Conservation (phyloP, 2,329 filamentous ascomycete genomes). For the Cyanodermella asteris region DNA sequence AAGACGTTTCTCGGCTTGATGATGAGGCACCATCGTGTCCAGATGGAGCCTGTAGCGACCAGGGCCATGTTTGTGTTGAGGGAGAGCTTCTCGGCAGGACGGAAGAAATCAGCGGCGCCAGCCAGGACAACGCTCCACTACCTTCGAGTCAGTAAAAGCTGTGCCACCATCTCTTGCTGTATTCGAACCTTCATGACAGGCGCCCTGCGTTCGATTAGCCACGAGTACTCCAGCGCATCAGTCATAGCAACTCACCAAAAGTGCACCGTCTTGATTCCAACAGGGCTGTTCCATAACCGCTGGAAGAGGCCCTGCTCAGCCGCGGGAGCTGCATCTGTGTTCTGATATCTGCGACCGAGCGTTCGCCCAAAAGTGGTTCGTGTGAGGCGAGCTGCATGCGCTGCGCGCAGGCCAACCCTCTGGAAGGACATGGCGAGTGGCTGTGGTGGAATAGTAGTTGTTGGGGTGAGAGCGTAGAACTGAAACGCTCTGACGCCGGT, state of each 20-base stretch:
- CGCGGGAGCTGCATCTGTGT: constrained; percentile 32
- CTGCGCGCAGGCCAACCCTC: constrained; percentile 35
- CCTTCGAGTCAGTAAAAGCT: neutral
- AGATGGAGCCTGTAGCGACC: constrained; percentile 80
- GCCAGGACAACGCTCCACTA: constrained; percentile 79
- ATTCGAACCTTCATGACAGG: constrained; percentile 63
- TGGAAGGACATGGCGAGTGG: constrained; percentile 33
- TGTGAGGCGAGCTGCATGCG: constrained; percentile 26
- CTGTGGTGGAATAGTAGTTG: too few relatives aligned
- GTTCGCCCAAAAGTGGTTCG: constrained; percentile 26
- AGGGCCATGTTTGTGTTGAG: constrained; percentile 80
- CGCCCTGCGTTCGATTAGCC: constrained; percentile 35
- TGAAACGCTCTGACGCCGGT: too few relatives aligned
- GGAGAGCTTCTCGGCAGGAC: constrained; percentile 80
- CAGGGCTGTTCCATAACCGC: constrained; percentile 63
- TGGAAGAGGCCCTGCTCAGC: constrained; percentile 34
- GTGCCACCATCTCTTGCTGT: neutral
- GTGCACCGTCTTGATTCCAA: constrained; percentile 83
- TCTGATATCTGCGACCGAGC: constrained; percentile 46
- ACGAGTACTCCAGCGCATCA: neutral
- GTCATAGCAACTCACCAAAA: constrained; percentile 47
- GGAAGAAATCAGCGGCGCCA: constrained; percentile 74
- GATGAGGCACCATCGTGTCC: constrained; percentile 96
- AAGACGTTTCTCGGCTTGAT: constrained; percentile 87
- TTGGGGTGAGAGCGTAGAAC: too few relatives aligned